Percentiles rank a stretch among this genome's conserved stretches.
phyloP scores from a whole-genome alignment of 805 yeast genomes.

The Blastobotrys muscicola region DNA sequence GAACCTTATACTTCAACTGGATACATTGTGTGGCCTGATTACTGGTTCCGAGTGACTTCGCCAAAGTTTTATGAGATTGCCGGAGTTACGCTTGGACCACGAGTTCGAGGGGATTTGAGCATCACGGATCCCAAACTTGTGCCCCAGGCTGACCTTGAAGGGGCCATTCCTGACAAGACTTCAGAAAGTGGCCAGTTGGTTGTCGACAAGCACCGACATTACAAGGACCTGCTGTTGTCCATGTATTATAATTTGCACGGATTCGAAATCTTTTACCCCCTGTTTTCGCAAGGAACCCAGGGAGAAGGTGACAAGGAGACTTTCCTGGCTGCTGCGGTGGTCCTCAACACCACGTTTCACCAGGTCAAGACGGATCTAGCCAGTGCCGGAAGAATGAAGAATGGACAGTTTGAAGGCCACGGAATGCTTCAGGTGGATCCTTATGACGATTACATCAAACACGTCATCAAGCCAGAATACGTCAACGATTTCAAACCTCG shows the following conservation, averaged over 20 bases:
- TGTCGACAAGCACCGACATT: constrained; percentile 49
- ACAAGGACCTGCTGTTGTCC: constrained; percentile 46
- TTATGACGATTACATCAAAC: constrained; percentile 39
- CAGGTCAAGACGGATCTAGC: constrained; percentile 34
- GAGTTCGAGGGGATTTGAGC: constrained; percentile 29
- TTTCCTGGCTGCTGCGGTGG: constrained; percentile 61
- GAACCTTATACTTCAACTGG: constrained; percentile 47
- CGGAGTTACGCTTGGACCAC: constrained; percentile 39
- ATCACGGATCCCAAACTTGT: constrained; percentile 31
- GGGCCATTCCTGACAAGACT: constrained; percentile 59
- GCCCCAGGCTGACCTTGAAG: constrained; percentile 52
- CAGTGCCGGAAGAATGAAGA: constrained; percentile 31
- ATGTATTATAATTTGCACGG: constrained; percentile 60
- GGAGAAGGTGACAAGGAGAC: constrained; percentile 87
- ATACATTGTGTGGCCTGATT: constrained; percentile 72
- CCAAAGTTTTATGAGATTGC: constrained; percentile 66
- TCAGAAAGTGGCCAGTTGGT: constrained; percentile 63
- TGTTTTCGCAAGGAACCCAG: constrained; percentile 49
- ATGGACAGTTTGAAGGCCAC: constrained; percentile 43
- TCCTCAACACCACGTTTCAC: constrained; percentile 48
- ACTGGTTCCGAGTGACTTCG: constrained; percentile 76
- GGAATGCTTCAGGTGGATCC: constrained; percentile 76
- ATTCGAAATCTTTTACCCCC: constrained; percentile 47
- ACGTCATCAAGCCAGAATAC: constrained; percentile 3
- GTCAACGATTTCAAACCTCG: constrained; percentile 8